A percentile compares a stretch with the other conserved stretches of the same genome.
Evolutionary conservation across 108 stramenopile genomes (phyloP).

Genomic region (Epithemia pelagica): DNA sequence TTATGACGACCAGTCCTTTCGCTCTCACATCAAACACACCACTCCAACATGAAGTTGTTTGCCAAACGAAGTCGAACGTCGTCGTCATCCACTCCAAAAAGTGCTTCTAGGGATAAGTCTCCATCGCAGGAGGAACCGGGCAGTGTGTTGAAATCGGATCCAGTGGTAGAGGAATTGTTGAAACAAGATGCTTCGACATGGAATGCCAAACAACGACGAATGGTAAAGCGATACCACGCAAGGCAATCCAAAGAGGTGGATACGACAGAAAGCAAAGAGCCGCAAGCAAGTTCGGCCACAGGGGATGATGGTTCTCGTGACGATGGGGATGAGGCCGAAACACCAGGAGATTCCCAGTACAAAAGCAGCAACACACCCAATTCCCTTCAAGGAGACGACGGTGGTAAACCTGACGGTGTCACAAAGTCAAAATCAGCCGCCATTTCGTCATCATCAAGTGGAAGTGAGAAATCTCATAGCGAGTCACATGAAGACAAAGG

Average conservation of each 20-base stretch:
- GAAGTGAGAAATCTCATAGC: no score
- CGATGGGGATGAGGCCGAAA: slow-evolving; percentile 11
- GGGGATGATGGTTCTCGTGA: neutral
- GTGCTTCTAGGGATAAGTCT: no score
- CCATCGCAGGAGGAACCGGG: no score
- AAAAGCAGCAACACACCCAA: no score
- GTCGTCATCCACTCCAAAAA: neutral
- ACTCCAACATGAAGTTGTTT: slow-evolving; percentile 2
- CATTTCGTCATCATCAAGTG: no score
- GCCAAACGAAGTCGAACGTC: slow-evolving; percentile 1
- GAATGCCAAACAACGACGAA: slow-evolving; percentile 74
- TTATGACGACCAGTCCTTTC: no score
- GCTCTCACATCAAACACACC: no score
- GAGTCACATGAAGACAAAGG: no score
- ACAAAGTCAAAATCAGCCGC: no score
- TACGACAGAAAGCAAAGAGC: slow-evolving; percentile 3
- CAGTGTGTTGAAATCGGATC: slow-evolving; percentile 36
- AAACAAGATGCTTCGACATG: slow-evolving; percentile 53
- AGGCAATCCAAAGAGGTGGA: slow-evolving; percentile 16
- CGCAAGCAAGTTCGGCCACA: neutral
- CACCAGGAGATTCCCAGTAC: slow-evolving; percentile 13
- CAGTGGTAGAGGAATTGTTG: slow-evolving; percentile 48
- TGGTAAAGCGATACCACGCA: slow-evolving; percentile 64
- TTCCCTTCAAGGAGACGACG: slow-evolving; percentile 4
- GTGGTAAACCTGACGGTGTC: neutral